Base-by-base conservation (phyloP, 305 asterid species). In the Stenogyne calaminthoides region DNA sequence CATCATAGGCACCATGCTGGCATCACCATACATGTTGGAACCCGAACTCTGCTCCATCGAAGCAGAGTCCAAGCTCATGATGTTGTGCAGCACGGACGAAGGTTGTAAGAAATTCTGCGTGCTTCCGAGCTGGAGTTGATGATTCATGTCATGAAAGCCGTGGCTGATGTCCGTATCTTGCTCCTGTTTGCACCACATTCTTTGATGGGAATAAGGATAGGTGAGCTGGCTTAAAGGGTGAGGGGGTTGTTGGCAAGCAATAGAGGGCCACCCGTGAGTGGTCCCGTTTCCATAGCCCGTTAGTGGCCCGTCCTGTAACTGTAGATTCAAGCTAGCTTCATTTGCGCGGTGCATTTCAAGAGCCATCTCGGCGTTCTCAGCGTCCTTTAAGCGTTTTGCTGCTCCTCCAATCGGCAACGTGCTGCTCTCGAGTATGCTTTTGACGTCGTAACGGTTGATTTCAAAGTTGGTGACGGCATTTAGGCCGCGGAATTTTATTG, bases 391-490 rank as follows among this genome's bases (percentile, higher is more conserved):
- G 46, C 97, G 96, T 77, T 91, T 91, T 0, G 96, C 91, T 0
- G 97, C 91, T 0, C 89, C 91, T 0, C 97, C 86, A 0, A 88
- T 88, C 0, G 97, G 96, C 4, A 89, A 75, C 2, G 87, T 87
- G 80, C 83, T 72, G 80, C 97, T 91, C 3, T 91, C 96, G 0
- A 91, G 78, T 69, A 91, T 91, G 84, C 90, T 86, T 70, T 91
- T 91, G 22, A 91, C 97, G 2, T 91, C 97, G n/a, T 91, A 91
- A 11, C 97, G 79, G 46, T 61, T 89, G 6, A 91, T 89, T 34
- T 91, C 97, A 40, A 91, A 91, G 80, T 91, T 91, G 0, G 97
- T 91, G 0, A 89, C 96, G 0, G 96, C 97, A 0, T 82, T 91
- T 4, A 91, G 72, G 60, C 97, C 97, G 0, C 97, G 90, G 67